Conservation (phyloP, 2,329 filamentous ascomycete species). For the Fusarium sp. region DNA sequence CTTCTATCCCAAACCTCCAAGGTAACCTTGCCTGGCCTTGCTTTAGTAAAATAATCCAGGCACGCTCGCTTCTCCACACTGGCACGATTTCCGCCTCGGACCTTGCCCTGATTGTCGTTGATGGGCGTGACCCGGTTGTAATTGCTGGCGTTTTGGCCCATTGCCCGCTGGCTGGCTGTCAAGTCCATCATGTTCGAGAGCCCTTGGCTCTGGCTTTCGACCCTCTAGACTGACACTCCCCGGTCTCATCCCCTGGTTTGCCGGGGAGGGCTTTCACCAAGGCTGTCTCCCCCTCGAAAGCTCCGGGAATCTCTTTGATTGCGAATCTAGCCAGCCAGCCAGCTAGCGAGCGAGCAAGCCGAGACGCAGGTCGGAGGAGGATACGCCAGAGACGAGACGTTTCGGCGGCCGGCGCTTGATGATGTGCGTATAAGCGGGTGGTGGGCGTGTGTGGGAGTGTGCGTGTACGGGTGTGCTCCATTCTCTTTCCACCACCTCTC, state of each 20-base stretch:
- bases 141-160: slow-evolving; percentile 20
- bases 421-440: slow-evolving; percentile 44
- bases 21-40: slow-evolving; percentile 22
- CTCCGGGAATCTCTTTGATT: not conserved
- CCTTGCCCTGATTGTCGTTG: slow-evolving; percentile 36
- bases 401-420: slow-evolving; percentile 44
- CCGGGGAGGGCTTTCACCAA: slow-evolving; percentile 25
- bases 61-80: slow-evolving; percentile 57
- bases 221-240: slow-evolving; percentile 14
- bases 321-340: not conserved
- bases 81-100: slow-evolving; percentile 37
- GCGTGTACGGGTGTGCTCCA: slow-evolving; percentile 34
- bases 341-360: slow-evolving; percentile 9
- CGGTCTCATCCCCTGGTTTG: slow-evolving; percentile 19
- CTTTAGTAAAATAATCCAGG: slow-evolving; percentile 58
- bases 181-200: slow-evolving; percentile 1
- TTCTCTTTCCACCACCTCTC: slow-evolving; percentile 37
- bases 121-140: slow-evolving; percentile 29
- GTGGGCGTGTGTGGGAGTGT: slow-evolving; percentile 39
- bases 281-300: not conserved
- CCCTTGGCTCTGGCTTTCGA: slow-evolving; percentile 25
- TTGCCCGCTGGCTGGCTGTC: slow-evolving; percentile 15
- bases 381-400: slow-evolving; percentile 24
- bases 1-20: slow-evolving; percentile 39
- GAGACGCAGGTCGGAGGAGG: slow-evolving; percentile 32